Conservation (phyloP, 306 rosid species). For the Castanea sativa region DNA sequence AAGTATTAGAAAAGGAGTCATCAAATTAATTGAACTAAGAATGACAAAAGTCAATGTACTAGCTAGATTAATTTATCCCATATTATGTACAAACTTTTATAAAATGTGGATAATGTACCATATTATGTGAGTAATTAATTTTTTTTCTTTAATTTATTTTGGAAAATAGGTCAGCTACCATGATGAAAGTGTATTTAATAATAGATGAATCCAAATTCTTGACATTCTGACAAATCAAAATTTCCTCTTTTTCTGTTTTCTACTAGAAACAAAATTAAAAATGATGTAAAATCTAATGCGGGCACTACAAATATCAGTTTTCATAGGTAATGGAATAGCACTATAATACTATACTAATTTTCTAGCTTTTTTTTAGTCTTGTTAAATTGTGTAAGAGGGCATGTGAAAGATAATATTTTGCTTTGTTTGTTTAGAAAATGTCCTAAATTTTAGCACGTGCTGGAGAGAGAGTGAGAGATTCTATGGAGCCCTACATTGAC, state of each 20-base stretch:
- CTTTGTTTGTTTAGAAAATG: background rate
- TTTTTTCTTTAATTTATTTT: background rate
- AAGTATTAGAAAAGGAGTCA: background rate
- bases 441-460: conserved; percentile 20
- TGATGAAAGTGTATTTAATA: background rate
- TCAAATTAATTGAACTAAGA: background rate
- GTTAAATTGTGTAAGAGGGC: background rate
- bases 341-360: no score
- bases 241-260: background rate
- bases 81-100: background rate
- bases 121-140: background rate
- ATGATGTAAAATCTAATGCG: no score
- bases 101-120: background rate
- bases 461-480: no score
- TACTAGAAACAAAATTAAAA: background rate
- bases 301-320: no score
- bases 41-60: background rate
- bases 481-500: no score
- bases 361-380: no score
- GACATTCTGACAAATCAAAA: background rate
- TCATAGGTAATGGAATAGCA: no score
- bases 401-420: conserved; percentile 3
- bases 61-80: background rate
- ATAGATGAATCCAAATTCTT: background rate
- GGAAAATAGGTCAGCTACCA: background rate